phyloP scores from a whole-genome alignment of 768 basidiomycete genomes.

The Dioszegia crocea region DNA sequence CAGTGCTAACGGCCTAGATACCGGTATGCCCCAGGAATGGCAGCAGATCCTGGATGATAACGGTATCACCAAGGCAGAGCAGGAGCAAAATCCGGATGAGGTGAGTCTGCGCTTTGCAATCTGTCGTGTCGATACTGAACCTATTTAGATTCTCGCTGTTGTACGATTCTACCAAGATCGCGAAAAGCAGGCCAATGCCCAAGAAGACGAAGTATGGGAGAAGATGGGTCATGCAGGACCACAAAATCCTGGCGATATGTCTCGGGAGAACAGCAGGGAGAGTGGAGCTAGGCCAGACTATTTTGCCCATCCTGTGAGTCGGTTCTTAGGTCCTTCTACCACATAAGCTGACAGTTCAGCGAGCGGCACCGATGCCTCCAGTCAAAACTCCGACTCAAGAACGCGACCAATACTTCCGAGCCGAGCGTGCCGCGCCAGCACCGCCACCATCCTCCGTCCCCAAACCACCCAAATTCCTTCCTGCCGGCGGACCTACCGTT shows the following conservation, averaged over 20 bases:
- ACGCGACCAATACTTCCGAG: conserved; percentile 17
- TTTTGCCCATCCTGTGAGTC: conserved; percentile 47
- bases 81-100: conserved; percentile 95
- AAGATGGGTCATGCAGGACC: conserved; percentile 40
- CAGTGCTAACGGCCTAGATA: conserved; percentile 34
- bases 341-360: conserved; percentile 14
- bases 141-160: conserved; percentile 67
- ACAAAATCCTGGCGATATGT: conserved; percentile 34
- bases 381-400: conserved; percentile 19
- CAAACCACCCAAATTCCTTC: conserved; percentile 37
- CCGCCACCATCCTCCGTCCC: conserved; percentile 32
- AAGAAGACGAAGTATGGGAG: conserved; percentile 55
- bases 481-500: conserved; percentile 39
- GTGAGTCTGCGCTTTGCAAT: conserved; percentile 53
- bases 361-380: conserved; percentile 45
- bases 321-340: background rate
- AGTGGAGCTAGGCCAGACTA: conserved; percentile 22
- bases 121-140: conserved; percentile 8
- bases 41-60: conserved; percentile 87
- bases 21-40: conserved; percentile 96
- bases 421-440: conserved; percentile 34
- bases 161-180: conserved; percentile 95
- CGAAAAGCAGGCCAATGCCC: conserved; percentile 54
- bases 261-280: conserved; percentile 36
- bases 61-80: conserved; percentile 87